These are phyloP conservation scores for Drosera capensis DNA, from an alignment of 148 eudicot genomes.

Conservation along the genomic window DNA sequence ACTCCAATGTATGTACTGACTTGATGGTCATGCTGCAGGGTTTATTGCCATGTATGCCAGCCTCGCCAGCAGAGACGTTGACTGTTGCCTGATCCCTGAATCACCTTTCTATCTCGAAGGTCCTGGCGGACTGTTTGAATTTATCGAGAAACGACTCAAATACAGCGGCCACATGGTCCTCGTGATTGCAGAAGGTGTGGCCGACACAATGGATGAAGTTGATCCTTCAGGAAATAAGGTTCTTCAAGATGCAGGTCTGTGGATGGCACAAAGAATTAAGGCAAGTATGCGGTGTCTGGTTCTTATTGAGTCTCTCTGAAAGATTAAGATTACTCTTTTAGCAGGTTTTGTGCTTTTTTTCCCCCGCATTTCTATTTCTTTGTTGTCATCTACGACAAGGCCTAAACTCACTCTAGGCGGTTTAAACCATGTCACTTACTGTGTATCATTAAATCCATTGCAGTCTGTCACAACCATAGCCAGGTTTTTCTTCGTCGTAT, in stretches of 20 bases:
- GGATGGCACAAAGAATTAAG: slow-evolving; percentile 77
- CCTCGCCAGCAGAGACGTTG: slow-evolving; percentile 88
- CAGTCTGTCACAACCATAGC: too few species aligned
- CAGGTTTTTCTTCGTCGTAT: too few species aligned
- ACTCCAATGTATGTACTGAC: neutral
- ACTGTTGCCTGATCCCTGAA: slow-evolving; percentile 91
- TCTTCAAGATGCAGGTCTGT: slow-evolving; percentile 67
- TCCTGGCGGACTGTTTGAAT: slow-evolving; percentile 72
- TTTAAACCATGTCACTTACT: too few species aligned
- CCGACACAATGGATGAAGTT: slow-evolving; percentile 39
- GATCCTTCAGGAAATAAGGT: slow-evolving; percentile 80
- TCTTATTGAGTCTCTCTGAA: neutral
- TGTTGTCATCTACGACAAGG: too few species aligned
- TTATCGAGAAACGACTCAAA: slow-evolving; percentile 50
- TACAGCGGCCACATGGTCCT: slow-evolving; percentile 86
- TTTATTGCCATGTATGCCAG: slow-evolving; percentile 93
- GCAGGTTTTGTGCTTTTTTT: neutral
- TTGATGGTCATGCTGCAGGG: slow-evolving; percentile 30
- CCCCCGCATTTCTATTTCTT: too few species aligned
- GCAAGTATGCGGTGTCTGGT: slow-evolving; percentile 11
- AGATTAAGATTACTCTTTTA: neutral
- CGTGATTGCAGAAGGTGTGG: slow-evolving; percentile 92
- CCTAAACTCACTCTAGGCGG: too few species aligned
- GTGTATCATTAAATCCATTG: too few species aligned
- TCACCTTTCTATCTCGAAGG: slow-evolving; percentile 86